A percentile compares a stretch with the other conserved stretches of the same genome.
phyloP scores from a whole-genome alignment of 805 yeast species.

The Wickerhamiella occidentalis region DNA sequence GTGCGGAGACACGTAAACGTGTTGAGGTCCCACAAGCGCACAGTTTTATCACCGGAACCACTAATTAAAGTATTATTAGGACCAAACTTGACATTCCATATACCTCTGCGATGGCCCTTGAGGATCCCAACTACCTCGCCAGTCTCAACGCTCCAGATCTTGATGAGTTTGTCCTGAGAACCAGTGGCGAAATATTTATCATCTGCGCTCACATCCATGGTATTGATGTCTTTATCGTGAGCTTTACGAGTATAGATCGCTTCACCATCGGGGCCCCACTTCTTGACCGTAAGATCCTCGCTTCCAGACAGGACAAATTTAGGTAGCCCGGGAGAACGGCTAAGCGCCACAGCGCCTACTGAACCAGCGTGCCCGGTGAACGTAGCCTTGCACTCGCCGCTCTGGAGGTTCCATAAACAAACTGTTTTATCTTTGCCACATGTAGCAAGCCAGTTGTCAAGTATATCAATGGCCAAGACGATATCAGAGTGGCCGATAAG shows the following conservation, averaged over 20 bases:
- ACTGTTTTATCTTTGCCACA: constrained; percentile 85
- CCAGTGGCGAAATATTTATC: constrained; percentile 85
- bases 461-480: constrained; percentile 65
- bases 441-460: constrained; percentile 83
- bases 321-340: constrained; percentile 42
- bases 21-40: constrained; percentile 75
- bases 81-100: constrained; percentile 84
- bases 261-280: constrained; percentile 48
- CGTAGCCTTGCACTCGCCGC: constrained; percentile 40
- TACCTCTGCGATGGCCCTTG: constrained; percentile 85
- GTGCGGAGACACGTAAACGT: constrained; percentile 69
- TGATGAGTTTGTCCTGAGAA: constrained; percentile 83
- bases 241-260: constrained; percentile 90
- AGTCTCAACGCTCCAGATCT: constrained; percentile 72
- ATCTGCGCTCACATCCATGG: constrained; percentile 81
- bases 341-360: constrained; percentile 69
- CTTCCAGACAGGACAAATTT: constrained; percentile 70
- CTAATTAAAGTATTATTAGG: constrained; percentile 57
- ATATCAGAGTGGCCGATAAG: constrained; percentile 78
- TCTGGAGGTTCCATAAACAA: constrained; percentile 57
- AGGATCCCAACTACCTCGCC: constrained; percentile 82
- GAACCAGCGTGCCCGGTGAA: constrained; percentile 82
- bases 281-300: constrained; percentile 71
- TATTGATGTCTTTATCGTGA: constrained; percentile 91
- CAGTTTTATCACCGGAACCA: constrained; percentile 85